Evolutionary conservation across 805 yeast genomes (phyloP).

Genomic region (Yamadazyma endophytica): DNA sequence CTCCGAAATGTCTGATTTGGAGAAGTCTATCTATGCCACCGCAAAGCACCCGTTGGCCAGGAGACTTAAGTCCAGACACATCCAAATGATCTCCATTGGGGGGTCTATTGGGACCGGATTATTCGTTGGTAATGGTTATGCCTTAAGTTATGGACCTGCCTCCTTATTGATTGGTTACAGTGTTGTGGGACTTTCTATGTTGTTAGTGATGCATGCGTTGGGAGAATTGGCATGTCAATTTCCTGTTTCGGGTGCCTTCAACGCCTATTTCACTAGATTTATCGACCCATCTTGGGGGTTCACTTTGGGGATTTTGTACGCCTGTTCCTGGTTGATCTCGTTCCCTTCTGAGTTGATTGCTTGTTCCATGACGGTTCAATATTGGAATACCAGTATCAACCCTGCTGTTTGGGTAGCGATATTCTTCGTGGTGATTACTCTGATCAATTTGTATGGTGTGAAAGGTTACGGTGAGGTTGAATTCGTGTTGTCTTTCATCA

Average conservation of each 20-base stretch:
- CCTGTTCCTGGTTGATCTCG: constrained; percentile 31
- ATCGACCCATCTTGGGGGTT: constrained; percentile 35
- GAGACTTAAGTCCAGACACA: constrained; percentile 44
- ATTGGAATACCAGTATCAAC: constrained; percentile 27
- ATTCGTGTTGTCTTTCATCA: constrained; percentile 25
- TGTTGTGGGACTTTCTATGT: constrained; percentile 52
- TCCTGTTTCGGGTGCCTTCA: constrained; percentile 37
- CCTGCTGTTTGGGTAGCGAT: constrained; percentile 36
- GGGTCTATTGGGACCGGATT: constrained; percentile 69
- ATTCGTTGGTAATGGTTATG: constrained; percentile 45
- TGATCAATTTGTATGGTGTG: constrained; percentile 31
- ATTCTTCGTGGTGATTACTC: constrained; percentile 23
- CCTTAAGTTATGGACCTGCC: constrained; percentile 39
- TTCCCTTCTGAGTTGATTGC: constrained; percentile 36
- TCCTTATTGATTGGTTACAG: constrained; percentile 50
- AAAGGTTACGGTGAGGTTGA: constrained; percentile 37
- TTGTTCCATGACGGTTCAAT: constrained; percentile 30
- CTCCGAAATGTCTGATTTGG: constrained; percentile 32
- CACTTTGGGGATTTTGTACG: constrained; percentile 31
- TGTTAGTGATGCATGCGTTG: constrained; percentile 53
- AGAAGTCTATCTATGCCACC: constrained; percentile 35
- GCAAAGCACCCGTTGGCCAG: constrained; percentile 43
- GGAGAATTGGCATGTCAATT: constrained; percentile 58
- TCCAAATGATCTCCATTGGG: constrained; percentile 57
- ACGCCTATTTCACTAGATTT: constrained; percentile 31